These are phyloP conservation scores for Sedum album DNA, from an alignment of 164 flowering plant species.

Conservation along the genomic window DNA sequence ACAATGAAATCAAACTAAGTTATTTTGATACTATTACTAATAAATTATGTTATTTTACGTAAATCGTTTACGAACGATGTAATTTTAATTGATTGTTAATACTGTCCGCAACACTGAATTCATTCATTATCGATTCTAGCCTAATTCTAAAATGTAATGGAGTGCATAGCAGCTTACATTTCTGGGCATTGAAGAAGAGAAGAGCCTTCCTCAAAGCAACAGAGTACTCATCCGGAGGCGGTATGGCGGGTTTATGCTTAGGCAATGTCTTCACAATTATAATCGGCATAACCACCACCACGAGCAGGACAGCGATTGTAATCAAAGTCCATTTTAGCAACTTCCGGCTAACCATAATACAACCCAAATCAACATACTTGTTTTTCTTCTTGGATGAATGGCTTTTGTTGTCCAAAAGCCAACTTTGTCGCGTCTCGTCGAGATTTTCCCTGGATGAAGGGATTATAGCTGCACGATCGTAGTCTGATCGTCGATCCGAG, in stretches of 20 bases:
- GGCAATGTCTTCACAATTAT: constrained; percentile 55
- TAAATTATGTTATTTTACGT: too few relatives aligned
- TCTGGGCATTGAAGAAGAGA: constrained; percentile 82
- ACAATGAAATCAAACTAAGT: too few relatives aligned
- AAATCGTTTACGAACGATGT: too few relatives aligned
- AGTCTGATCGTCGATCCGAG: constrained; percentile 20
- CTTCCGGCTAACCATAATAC: constrained; percentile 48
- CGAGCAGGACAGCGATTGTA: constrained; percentile 26
- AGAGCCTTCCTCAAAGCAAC: constrained; percentile 70
- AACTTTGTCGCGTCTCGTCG: constrained; percentile 70
- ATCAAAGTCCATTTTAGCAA: constrained; percentile 40
- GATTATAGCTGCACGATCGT: constrained; percentile 41
- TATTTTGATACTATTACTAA: too few relatives aligned
- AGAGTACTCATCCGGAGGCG: constrained; percentile 64
- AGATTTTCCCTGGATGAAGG: constrained; percentile 15
- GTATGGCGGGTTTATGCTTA: constrained; percentile 26
- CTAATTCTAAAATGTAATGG: too few relatives aligned
- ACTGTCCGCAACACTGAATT: too few relatives aligned
- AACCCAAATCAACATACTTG: constrained; percentile 73
- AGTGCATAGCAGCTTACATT: constrained; percentile 43
- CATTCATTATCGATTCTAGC: too few relatives aligned
- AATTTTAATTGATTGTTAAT: too few relatives aligned
- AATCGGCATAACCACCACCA: constrained; percentile 57
- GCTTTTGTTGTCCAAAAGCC: constrained; percentile 50
- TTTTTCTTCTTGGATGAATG: constrained; percentile 33